phyloP scores from a whole-genome alignment of 2,329 filamentous ascomycete species.

The Pleurostoma richardsiae region DNA sequence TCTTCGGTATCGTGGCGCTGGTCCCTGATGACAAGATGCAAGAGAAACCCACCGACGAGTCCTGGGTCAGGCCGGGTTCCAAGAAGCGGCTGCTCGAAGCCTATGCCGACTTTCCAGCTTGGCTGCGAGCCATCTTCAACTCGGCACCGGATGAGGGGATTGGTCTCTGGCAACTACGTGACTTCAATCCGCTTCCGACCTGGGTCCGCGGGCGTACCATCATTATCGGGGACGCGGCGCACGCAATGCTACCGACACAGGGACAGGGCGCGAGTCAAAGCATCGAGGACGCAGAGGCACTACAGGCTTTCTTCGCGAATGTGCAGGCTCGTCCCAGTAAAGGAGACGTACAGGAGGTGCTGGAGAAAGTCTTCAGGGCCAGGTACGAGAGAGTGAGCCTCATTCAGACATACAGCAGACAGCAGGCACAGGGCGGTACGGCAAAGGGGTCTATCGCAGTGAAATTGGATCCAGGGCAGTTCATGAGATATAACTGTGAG shows the following conservation, averaged over 20 bases:
- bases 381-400: constrained; percentile 30
- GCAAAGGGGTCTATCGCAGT: constrained; percentile 16
- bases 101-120: constrained; percentile 32
- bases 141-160: constrained; percentile 19
- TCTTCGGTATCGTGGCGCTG: constrained; percentile 27
- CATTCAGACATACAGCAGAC: constrained; percentile 36
- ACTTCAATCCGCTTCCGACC: constrained; percentile 31
- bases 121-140: constrained; percentile 27
- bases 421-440: constrained; percentile 31
- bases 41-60: constrained; percentile 27
- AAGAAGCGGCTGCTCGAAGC: constrained; percentile 28
- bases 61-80: constrained; percentile 32
- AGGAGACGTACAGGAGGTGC: constrained; percentile 14
- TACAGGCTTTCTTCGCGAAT: constrained; percentile 22
- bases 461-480: constrained; percentile 30
- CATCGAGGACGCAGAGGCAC: constrained; percentile 34
- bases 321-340: constrained; percentile 7
- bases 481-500: constrained; percentile 14
- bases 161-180: constrained; percentile 38
- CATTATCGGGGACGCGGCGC: constrained; percentile 15
- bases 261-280: constrained; percentile 35
- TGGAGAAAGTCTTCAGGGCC: constrained; percentile 17
- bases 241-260: constrained; percentile 29
- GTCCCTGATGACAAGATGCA: constrained; percentile 36
- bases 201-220: constrained; percentile 23